These are phyloP conservation scores for Coemansia sp. DNA, from an alignment of 192 early-diverging fungal species.

Conservation along the genomic window DNA sequence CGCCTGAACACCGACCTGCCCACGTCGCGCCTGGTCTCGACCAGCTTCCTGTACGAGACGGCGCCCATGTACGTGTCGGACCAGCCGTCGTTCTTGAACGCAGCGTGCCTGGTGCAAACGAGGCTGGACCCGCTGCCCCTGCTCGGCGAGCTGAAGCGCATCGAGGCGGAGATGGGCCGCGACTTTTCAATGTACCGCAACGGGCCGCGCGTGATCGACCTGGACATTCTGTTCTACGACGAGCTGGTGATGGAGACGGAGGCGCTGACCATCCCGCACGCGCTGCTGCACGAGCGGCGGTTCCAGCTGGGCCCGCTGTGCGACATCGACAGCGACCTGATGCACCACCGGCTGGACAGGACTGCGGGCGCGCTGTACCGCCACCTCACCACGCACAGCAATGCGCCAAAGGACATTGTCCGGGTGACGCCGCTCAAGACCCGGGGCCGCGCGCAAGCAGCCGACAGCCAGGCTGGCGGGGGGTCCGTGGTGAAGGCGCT, in stretches of 20 bases:
- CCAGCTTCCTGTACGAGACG: conserved; percentile 96
- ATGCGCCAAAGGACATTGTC: conserved; percentile 53
- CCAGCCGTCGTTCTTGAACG: conserved; percentile 91
- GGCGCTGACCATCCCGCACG: conserved; percentile 84
- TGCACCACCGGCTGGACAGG: conserved; percentile 84
- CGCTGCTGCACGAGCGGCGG: conserved; percentile 81
- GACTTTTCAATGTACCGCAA: conserved; percentile 64
- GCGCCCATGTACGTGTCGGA: conserved; percentile 94
- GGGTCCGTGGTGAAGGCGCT: conserved; percentile 59
- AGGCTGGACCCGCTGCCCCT: conserved; percentile 69
- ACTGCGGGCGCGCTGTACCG: conserved; percentile 66
- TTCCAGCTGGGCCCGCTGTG: conserved; percentile 94
- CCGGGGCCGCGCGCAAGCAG: conserved; percentile 10
- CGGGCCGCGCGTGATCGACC: conserved; percentile 91
- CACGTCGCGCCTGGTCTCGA: conserved; percentile 66
- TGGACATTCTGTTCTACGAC: conserved; percentile 96
- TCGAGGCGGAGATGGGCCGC: conserved; percentile 83
- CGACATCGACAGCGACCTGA: conserved; percentile 87
- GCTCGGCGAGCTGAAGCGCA: conserved; percentile 74
- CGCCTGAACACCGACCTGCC: conserved; percentile 32
- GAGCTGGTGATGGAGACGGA: conserved; percentile 64
- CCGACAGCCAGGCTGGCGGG: conserved; percentile 20
- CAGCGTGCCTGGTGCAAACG: conserved; percentile 80
- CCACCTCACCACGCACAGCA: conserved; percentile 51
- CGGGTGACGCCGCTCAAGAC: conserved; percentile 48